These are phyloP conservation scores for Hirschfeldia incana DNA, from an alignment of 345 rosid genomes.

Conservation along the genomic window DNA sequence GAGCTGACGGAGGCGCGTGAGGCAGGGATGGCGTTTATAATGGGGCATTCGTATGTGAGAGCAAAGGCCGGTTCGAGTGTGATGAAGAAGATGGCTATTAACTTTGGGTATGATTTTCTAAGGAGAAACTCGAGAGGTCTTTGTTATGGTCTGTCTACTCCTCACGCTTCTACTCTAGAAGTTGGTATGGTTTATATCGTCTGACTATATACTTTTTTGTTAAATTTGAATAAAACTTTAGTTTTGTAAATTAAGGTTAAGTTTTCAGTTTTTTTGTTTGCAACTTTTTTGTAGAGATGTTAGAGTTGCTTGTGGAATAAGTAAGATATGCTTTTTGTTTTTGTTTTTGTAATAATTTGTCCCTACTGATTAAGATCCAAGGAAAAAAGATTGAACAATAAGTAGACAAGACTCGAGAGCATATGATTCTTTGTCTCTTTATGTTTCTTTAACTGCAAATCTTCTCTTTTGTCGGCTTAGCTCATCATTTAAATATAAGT, in stretches of 20 bases:
- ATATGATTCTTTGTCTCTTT: conserved; percentile 41
- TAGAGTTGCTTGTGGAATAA: conserved; percentile 31
- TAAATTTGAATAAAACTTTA: not conserved
- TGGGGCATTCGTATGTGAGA: conserved; percentile 80
- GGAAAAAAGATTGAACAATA: conserved; percentile 24
- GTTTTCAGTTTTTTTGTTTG: not conserved
- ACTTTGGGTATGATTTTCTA: conserved; percentile 83
- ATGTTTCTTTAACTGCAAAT: conserved; percentile 33
- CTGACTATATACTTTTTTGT: conserved; percentile 22
- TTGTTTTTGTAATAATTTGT: conserved; percentile 20
- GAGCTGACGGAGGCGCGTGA: conserved; percentile 91
- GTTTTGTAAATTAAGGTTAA: not conserved
- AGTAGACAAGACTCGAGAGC: conserved; percentile 34
- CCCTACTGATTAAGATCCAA: conserved; percentile 20
- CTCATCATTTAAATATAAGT: conserved; percentile 7
- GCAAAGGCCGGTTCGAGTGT: conserved; percentile 85
- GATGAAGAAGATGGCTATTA: conserved; percentile 75
- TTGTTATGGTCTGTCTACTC: conserved; percentile 59
- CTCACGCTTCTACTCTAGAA: conserved; percentile 87
- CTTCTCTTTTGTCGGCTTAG: conserved; percentile 36
- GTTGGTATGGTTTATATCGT: conserved; percentile 93
- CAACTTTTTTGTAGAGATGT: conserved; percentile 19
- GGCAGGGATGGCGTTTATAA: conserved; percentile 86
- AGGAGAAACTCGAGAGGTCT: conserved; percentile 89
- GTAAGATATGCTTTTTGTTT: conserved; percentile 24